These are phyloP conservation scores for Flammula alnicola DNA, from an alignment of 1,284 basidiomycete genomes.

Conservation along the genomic window DNA sequence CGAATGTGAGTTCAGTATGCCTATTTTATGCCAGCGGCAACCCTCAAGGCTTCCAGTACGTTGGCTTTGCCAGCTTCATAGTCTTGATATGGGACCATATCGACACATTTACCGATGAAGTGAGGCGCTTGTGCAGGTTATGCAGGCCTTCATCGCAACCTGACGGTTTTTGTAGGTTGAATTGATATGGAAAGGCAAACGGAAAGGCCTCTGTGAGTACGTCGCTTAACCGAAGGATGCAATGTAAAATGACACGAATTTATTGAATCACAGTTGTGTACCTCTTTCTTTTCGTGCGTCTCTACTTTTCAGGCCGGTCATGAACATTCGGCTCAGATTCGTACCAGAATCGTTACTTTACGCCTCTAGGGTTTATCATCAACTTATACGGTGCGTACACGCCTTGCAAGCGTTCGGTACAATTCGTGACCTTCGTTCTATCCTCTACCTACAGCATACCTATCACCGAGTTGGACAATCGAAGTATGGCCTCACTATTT, in stretches of 20 bases:
- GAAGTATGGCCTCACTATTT: conserved; percentile 35
- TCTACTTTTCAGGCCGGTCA: neutral
- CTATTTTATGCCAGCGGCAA: too few relatives aligned
- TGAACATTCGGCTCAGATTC: neutral
- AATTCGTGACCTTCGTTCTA: neutral
- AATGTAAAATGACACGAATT: neutral
- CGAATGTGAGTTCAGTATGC: conserved; percentile 16
- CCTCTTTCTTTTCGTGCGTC: conserved; percentile 51
- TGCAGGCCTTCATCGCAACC: neutral
- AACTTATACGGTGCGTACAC: conserved; percentile 47
- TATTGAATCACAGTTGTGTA: conserved; percentile 47
- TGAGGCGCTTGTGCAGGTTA: conserved; percentile 19
- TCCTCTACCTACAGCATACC: conserved; percentile 40
- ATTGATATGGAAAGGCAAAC: conserved; percentile 51
- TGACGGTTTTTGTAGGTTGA: conserved; percentile 38
- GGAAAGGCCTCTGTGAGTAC: conserved; percentile 48
- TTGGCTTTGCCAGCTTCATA: conserved; percentile 52
- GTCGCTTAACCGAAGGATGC: neutral
- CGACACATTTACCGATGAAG: conserved; percentile 52
- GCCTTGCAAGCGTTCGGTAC: neutral
- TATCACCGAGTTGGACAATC: conserved; percentile 45
- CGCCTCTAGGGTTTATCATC: conserved; percentile 52
- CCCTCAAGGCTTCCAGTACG: conserved; percentile 36
- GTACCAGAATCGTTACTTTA: conserved; percentile 52
- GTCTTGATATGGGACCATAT: conserved; percentile 55